Base-by-base conservation (phyloP, 768 basidiomycete genomes). In the Mycena capillaripes region DNA sequence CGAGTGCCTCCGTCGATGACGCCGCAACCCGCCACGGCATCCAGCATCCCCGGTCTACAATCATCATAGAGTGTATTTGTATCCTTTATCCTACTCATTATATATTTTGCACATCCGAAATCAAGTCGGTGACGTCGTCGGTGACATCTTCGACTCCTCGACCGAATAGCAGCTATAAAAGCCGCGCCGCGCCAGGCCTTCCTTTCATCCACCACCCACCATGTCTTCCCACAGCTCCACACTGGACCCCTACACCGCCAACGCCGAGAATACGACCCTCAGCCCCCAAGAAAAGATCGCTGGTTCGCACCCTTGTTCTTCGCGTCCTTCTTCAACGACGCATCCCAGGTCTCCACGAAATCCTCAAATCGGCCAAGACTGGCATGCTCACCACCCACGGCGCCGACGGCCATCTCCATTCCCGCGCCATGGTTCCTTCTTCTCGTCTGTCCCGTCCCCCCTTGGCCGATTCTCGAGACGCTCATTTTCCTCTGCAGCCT, bases 351-450 rank as follows among this genome's bases (percentile, higher is more conserved):
- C 86, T 95, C 34, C 90, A 92, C 71, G 83, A 84, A 29, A 89
- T 96, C 67, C 79, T 95, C 65, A 88, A 90, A 68, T 82, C 84
- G 1, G 90, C 91, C 11, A 86, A 89, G 76, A 90, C 88, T 0
- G 93, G 92, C 62, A 95, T 96, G 92, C 82, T 97, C 23, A 93
- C 93, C 12, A 95, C 94, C 17, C 91, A 92, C 42, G 87, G 90
- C 21, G 78, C 86, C 17, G 85, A 89, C 65, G 95, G 94, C 0
- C 83, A 88, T 50, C 81, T 97, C 25, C 95, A 97, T 80, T 90
- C 94, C 10, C 89, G 95, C 66, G 92, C 92, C 29, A 97, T 97
- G 96, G 86, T 88, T 19, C 92, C 93, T 23, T 85, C 89, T n/a
- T 84, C 87, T 44, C 89, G 93, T 94, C 75, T 50, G 90, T 80